Evolutionary conservation across 331 rosid species (phyloP).

Genomic region (Prunus yedoensis): DNA sequence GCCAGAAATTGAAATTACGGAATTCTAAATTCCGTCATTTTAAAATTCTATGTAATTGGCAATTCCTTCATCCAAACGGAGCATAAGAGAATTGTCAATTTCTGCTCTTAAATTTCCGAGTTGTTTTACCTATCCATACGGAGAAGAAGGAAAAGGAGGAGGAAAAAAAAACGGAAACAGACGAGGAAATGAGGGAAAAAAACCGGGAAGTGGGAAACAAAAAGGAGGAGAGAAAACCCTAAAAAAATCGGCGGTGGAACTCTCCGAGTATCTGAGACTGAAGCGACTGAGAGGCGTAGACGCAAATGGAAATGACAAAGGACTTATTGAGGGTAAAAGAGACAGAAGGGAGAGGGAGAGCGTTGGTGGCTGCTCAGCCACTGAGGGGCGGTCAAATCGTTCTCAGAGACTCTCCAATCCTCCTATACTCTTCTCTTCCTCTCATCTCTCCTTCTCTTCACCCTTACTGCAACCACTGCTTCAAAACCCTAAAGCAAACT

Average conservation of each 20-base stretch:
- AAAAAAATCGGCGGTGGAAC: not conserved
- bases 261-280: not conserved
- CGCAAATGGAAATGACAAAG: constrained; percentile 2
- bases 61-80: no score
- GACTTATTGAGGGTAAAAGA: constrained; percentile 47
- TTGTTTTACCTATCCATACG: no score
- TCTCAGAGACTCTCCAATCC: constrained; percentile 67
- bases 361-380: constrained; percentile 56
- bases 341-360: constrained; percentile 69
- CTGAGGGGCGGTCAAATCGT: constrained; percentile 64
- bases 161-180: no score
- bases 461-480: constrained; percentile 60
- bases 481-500: constrained; percentile 31
- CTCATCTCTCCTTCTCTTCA: constrained; percentile 30
- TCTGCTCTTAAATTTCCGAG: no score
- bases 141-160: no score
- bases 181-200: no score
- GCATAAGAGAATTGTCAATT: no score
- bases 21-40: no score
- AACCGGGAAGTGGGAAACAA: no score
- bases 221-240: not conserved
- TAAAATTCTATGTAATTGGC: no score
- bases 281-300: not conserved
- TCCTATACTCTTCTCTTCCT: constrained; percentile 62
- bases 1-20: no score